Evolutionary conservation across 202 grass and related monocot genomes (phyloP), one percentile per base, ranked within the genome.

Genomic region (Zizania palustris): DNA sequence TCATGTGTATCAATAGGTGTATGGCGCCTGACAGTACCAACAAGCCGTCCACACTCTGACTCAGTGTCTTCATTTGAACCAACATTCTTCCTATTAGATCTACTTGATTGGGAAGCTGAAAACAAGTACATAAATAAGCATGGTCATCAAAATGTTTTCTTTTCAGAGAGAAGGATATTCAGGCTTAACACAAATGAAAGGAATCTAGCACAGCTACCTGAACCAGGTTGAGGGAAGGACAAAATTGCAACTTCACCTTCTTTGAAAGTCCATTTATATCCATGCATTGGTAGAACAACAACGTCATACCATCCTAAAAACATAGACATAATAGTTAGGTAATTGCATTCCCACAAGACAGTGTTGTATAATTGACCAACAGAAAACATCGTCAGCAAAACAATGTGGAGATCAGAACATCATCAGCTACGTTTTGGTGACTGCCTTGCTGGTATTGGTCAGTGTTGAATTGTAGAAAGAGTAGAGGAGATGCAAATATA

Each of bases 181-280:
- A 11, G 40, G 8, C 35, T 60, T 82, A 9, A 41, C 48, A 61
- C 46, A 66, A 78, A 58, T 51, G 54, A 69, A 78, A 45, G 55
- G 16, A 87, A 44, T 42, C 59, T 19, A 56, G 34, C 37, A 35
- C 9, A 22, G 13, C 60, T 77, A 95, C 96, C 92, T 93, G 96
- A 80, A 90, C 90, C 88, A 85, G 92, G 85, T 34, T 89, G 82
- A 50, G 85, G 86, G 53, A 72, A 90, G 58, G 96, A 90, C 45
- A 99, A 69, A 87, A 99, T 83, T 33, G 92, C 92, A 65, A 93
- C 96, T 77, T 99, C 96, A 28, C 96, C 96, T 91, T 99, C 96
- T 84, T 99, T 99, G 69, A 99, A 99, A 82, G 82, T 96, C 96
- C 96, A 99, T 79, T 99, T 99, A 76, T 91, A 89, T 45, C 93